phyloP scores from a whole-genome alignment of 495 filamentous ascomycete species.

The Penicillium odoratum region DNA sequence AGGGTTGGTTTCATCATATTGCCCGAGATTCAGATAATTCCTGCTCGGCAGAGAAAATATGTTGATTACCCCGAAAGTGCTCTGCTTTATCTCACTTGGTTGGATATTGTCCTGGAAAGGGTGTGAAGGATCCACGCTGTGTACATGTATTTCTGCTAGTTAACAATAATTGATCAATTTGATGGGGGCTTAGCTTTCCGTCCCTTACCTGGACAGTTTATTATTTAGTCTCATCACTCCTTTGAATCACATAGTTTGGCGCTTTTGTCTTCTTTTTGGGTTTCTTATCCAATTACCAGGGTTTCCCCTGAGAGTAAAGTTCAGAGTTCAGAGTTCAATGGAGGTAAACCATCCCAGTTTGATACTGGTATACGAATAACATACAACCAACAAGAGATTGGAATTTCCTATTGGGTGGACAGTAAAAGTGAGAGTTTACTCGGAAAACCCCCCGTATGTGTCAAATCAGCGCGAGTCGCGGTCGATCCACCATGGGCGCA shows the following conservation, averaged over 20 bases:
- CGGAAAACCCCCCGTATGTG: constrained; percentile 15
- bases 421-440: constrained; percentile 13
- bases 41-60: neutral
- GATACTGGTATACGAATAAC: neutral
- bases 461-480: constrained; percentile 25
- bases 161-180: constrained; percentile 4
- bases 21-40: neutral
- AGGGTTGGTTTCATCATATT: neutral
- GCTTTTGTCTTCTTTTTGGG: neutral
- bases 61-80: constrained; percentile 3
- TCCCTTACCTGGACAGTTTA: constrained; percentile 1
- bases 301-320: neutral
- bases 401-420: constrained; percentile 15
- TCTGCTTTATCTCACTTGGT: constrained; percentile 12
- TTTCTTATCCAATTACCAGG: neutral
- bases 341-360: neutral
- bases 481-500: constrained; percentile 25
- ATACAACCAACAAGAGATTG: neutral
- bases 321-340: neutral
- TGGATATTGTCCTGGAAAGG: constrained; percentile 19
- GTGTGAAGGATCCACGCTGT: constrained; percentile 1
- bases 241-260: constrained; percentile 8
- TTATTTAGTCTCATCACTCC: neutral
- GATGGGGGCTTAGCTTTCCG: neutral
- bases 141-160: constrained; percentile 1